Conservation (phyloP, 2,329 filamentous ascomycete genomes). For the Microdochium trichocladiopsis region DNA sequence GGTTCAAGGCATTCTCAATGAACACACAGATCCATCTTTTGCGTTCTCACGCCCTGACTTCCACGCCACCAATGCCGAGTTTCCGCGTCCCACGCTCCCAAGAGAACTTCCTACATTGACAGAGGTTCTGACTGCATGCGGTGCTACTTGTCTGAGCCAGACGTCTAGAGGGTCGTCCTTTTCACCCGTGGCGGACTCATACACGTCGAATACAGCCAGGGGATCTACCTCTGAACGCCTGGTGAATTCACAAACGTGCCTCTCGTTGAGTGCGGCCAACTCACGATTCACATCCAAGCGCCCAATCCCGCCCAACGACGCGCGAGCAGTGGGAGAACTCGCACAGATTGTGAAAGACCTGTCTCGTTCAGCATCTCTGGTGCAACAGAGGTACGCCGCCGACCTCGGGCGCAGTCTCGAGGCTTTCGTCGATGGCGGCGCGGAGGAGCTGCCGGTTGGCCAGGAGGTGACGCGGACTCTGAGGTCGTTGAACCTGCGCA, state of each 20-base stretch:
- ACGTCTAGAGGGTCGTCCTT: too few relatives aligned
- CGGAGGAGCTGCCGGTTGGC: not conserved
- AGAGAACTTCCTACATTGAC: not conserved
- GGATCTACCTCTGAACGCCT: too few relatives aligned
- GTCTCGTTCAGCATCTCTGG: slow-evolving; percentile 16
- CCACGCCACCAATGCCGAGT: not conserved
- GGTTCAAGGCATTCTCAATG: slow-evolving; percentile 32
- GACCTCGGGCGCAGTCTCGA: slow-evolving; percentile 17
- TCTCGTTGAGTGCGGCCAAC: too few relatives aligned
- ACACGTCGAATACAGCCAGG: too few relatives aligned
- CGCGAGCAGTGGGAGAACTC: slow-evolving; percentile 11
- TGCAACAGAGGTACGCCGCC: slow-evolving; percentile 28
- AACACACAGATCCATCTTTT: not conserved
- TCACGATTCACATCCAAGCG: not conserved
- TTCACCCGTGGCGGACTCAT: too few relatives aligned
- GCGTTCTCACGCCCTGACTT: not conserved
- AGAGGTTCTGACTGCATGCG: not conserved
- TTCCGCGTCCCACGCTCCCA: not conserved
- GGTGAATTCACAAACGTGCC: too few relatives aligned
- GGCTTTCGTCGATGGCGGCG: slow-evolving; percentile 6
- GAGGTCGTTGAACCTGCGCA: slow-evolving; percentile 5
- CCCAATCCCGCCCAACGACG: not conserved
- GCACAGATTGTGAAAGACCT: slow-evolving; percentile 22
- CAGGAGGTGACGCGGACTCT: not conserved
- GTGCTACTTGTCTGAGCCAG: not conserved